A percentile compares a stretch with the other conserved stretches of the same genome.
Evolutionary conservation across 805 yeast species (phyloP).

Genomic region (Kuraishia borneana): DNA sequence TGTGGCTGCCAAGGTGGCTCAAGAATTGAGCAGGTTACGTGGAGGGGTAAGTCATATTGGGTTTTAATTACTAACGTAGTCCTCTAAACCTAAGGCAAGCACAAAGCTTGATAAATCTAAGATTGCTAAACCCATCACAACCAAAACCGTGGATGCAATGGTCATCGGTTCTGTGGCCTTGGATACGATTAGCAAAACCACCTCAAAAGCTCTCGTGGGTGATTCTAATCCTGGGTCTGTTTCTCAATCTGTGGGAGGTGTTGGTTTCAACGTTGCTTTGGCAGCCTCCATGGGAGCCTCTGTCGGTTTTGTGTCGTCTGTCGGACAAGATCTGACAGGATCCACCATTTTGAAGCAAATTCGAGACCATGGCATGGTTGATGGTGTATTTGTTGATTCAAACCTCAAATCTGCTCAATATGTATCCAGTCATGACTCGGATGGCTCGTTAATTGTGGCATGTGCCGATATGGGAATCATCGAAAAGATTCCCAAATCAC

Average conservation of each 20-base stretch:
- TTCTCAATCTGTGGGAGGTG: constrained; percentile 63
- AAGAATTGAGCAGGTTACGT: constrained; percentile 23
- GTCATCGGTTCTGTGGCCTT: constrained; percentile 71
- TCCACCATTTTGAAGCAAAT: constrained; percentile 22
- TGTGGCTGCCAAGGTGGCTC: constrained; percentile 59
- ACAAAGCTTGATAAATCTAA: not conserved
- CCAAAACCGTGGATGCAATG: constrained; percentile 16
- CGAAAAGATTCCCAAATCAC: constrained; percentile 33
- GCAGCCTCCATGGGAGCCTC: constrained; percentile 30
- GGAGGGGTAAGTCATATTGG: not conserved
- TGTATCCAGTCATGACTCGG: constrained; percentile 47
- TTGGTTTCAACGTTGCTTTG: constrained; percentile 68
- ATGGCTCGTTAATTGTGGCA: constrained; percentile 62
- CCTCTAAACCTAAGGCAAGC: not conserved
- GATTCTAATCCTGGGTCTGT: constrained; percentile 72
- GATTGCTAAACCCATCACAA: not conserved
- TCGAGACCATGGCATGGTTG: constrained; percentile 15
- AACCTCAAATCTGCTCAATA: constrained; percentile 53
- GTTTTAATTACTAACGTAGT: too few relatives aligned
- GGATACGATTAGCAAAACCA: constrained; percentile 51
- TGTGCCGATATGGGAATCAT: constrained; percentile 78
- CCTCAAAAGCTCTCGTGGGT: constrained; percentile 16
- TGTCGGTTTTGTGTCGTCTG: constrained; percentile 36
- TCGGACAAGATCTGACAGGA: constrained; percentile 44
- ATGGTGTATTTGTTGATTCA: constrained; percentile 25